These are phyloP conservation scores for Trichosporon ovoides DNA, from an alignment of 1,284 basidiomycete species.

Conservation along the genomic window DNA sequence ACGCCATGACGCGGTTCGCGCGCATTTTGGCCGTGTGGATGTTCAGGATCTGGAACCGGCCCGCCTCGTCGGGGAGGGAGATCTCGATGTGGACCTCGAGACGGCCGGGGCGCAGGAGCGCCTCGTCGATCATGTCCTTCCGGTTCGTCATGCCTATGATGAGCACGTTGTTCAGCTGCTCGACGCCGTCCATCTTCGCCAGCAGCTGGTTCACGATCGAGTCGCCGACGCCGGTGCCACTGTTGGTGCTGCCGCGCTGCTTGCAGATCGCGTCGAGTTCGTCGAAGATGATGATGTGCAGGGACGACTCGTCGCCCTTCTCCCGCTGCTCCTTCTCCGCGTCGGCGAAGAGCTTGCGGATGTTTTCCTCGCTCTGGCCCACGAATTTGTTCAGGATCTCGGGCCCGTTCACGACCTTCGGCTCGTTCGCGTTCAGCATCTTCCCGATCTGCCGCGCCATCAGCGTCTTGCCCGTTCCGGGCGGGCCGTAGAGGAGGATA, in stretches of 20 bases:
- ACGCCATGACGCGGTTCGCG: slow-evolving; percentile 81
- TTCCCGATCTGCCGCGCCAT: slow-evolving; percentile 99
- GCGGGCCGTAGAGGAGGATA: slow-evolving; percentile 92
- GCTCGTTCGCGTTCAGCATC: slow-evolving; percentile 97
- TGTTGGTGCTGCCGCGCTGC: slow-evolving; percentile 80
- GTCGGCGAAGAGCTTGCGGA: slow-evolving; percentile 94
- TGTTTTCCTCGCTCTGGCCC: slow-evolving; percentile 97
- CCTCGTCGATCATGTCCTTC: slow-evolving; percentile 98
- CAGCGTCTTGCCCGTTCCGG: slow-evolving; percentile 97
- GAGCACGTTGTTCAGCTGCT: slow-evolving; percentile 98
- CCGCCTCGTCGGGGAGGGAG: slow-evolving; percentile 88
- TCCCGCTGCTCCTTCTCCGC: slow-evolving; percentile 99
- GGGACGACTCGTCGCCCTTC: slow-evolving; percentile 94
- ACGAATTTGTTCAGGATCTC: slow-evolving; percentile 94
- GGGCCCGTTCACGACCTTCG: slow-evolving; percentile 97
- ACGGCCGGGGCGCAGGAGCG: slow-evolving; percentile 91
- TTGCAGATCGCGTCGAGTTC: slow-evolving; percentile 99
- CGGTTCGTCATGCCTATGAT: slow-evolving; percentile 99
- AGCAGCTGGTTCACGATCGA: slow-evolving; percentile 98
- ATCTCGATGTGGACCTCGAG: slow-evolving; percentile 99
- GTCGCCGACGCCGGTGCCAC: slow-evolving; percentile 96
- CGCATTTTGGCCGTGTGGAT: slow-evolving; percentile 98
- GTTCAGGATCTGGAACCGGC: slow-evolving; percentile 86
- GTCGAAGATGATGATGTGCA: slow-evolving; percentile 98
- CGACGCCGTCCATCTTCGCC: slow-evolving; percentile 99